Conservation (phyloP, 2,329 filamentous ascomycete genomes). For the Fusarium sp. region DNA sequence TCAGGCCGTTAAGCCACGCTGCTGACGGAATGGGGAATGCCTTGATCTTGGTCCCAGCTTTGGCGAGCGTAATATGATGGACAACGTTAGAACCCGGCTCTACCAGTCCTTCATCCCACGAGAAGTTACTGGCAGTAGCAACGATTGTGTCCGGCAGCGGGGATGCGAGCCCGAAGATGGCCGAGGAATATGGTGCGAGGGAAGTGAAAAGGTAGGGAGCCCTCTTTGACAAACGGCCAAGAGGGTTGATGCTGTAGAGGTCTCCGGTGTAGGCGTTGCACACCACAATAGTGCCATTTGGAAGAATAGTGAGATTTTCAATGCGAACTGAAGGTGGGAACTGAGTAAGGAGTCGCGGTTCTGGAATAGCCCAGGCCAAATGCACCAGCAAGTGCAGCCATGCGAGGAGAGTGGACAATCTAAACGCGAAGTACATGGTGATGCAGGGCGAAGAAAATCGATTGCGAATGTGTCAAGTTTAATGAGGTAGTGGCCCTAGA, state of each 20-base stretch:
- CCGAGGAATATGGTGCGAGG: neutral
- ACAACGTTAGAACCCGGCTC: neutral
- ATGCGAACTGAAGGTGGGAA: neutral
- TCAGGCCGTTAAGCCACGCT: neutral
- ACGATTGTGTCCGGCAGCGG: neutral
- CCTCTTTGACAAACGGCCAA: neutral
- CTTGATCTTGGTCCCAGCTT: neutral
- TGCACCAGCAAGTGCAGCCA: neutral
- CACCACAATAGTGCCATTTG: neutral
- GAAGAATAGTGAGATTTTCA: neutral
- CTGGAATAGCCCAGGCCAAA: neutral
- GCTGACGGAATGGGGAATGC: neutral
- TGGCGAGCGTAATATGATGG: neutral
- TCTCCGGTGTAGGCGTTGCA: constrained; percentile 2
- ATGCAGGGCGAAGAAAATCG: neutral
- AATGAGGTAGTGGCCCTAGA: neutral
- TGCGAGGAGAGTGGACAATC: neutral
- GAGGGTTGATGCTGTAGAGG: neutral
- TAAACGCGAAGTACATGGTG: neutral
- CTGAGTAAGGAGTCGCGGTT: neutral
- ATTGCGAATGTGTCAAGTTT: neutral
- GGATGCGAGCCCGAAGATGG: neutral
- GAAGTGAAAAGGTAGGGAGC: neutral
- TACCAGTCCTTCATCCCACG: neutral
- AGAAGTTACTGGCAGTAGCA: neutral